Base-by-base conservation (phyloP, 2,329 filamentous ascomycete species). In the Cytospora mali region DNA sequence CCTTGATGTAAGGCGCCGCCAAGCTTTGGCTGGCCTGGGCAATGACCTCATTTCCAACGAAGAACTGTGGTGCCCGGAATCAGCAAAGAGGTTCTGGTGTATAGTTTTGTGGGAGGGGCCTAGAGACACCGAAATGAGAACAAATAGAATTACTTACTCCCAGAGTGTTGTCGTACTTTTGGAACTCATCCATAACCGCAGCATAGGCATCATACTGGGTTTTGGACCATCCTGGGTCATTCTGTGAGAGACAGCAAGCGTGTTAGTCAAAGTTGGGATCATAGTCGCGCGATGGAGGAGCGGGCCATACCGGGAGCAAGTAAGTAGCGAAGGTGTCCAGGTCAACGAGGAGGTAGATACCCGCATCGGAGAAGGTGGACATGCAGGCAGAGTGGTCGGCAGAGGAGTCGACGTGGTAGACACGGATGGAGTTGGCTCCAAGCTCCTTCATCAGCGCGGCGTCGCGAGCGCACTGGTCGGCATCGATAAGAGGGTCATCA, bases 31-130 rank as follows among this genome's bases (percentile, higher is more conserved):
- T 80, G 64, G 78, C 77, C 52, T 78, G 80, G 48, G 88, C 89
- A 70, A 96, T 87, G 64, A 95, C 89, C 75, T 97, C 93, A 72
- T 97, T 97, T 67, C 92, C 93, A 64, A 97, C 84, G 70, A 96
- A 94, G 74, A 95, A 90, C 58, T 60, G 21, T 21, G 6, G 18
- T 25, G 18, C 21, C 9, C 21, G 27, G 18, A 13, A 49, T 59
- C 21, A 59, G 57, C 27, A 39, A 14, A 10, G 18, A 11, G n/a
- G 11, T 28, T 11, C n/a, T 13, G 13, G 6, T 7, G 14, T n/a
- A 42, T 27, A 13, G 7, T 7, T 1, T 21, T 7, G 29, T 9
- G 33, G 7, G 16, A 3, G n/a, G 27, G 11, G 5, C 10, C 27
- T 27, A 42, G 18, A 16, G 35, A 16, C 25, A 5, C 21, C 6